phyloP scores from a whole-genome alignment of 2,329 filamentous ascomycete species.

The Gyromitra esculenta region DNA sequence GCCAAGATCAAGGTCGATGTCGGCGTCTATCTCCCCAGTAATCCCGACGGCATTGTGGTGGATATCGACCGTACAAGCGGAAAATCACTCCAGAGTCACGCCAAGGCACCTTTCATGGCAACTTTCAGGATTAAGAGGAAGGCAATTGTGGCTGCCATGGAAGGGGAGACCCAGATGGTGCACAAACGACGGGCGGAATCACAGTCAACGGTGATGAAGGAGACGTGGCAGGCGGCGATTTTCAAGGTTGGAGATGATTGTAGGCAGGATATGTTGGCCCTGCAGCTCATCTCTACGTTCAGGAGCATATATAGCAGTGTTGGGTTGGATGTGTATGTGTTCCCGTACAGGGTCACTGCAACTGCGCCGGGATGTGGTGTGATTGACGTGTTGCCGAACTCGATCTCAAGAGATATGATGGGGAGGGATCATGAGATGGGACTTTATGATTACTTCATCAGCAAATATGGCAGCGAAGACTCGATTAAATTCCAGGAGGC shows the following conservation, averaged over 20 bases:
- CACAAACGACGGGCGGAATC: constrained; percentile 54
- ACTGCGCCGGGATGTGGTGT: constrained; percentile 97
- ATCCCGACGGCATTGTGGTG: constrained; percentile 95
- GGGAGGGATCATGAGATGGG: constrained; percentile 97
- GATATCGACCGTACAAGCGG: constrained; percentile 98
- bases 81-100: constrained; percentile 96
- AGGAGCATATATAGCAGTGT: constrained; percentile 95
- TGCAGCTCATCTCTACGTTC: constrained; percentile 98
- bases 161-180: constrained; percentile 57
- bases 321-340: constrained; percentile 95
- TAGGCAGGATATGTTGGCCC: constrained; percentile 91
- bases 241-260: constrained; percentile 99
- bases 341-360: constrained; percentile 95
- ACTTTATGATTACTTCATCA: constrained; percentile 97
- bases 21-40: constrained; percentile 95
- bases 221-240: constrained; percentile 99
- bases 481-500: constrained; percentile 88
- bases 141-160: constrained; percentile 66
- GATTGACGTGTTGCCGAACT: constrained; percentile 97
- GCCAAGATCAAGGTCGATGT: constrained; percentile 97
- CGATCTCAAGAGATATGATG: constrained; percentile 97
- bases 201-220: constrained; percentile 65
- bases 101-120: constrained; percentile 98
- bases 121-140: constrained; percentile 96
- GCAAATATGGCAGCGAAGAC: constrained; percentile 96